These are phyloP conservation scores for Phytophthora aleatoria DNA, from an alignment of 352 stramenopile species.

Conservation along the genomic window DNA sequence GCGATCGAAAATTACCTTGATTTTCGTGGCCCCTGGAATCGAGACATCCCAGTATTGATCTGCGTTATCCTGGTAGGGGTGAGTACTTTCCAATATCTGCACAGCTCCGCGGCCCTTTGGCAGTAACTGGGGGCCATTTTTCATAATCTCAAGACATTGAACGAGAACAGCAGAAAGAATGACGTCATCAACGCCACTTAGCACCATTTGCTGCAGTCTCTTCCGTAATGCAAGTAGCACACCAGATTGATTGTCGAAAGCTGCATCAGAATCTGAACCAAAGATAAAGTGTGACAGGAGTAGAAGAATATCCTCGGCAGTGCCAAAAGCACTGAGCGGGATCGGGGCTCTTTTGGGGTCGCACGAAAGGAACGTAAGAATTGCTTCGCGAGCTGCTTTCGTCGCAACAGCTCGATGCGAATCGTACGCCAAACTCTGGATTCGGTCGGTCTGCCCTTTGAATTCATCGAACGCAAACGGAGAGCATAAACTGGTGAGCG, in stretches of 20 bases:
- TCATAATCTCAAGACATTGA: conserved; percentile 47
- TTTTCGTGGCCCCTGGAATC: conserved; percentile 67
- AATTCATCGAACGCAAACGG: conserved; percentile 69
- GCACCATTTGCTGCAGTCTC: conserved; percentile 28
- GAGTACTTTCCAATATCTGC: conserved; percentile 64
- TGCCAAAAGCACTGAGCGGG: conserved; percentile 42
- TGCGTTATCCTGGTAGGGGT: conserved; percentile 74
- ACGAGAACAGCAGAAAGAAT: conserved; percentile 27
- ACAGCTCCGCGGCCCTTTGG: conserved; percentile 51
- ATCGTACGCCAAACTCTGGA: conserved; percentile 71
- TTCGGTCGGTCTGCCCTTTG: conserved; percentile 60
- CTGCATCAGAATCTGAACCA: conserved; percentile 18
- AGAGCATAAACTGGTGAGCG: conserved; percentile 59
- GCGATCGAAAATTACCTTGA: conserved; percentile 75
- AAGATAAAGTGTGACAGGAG: conserved; percentile 52
- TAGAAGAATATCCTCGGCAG: conserved; percentile 43
- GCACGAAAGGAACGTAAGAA: conserved; percentile 45
- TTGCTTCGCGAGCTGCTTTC: conserved; percentile 54
- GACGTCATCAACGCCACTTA: conserved; percentile 25
- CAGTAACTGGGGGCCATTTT: conserved; percentile 25
- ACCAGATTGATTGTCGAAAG: conserved; percentile 29
- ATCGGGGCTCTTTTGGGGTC: conserved; percentile 13
- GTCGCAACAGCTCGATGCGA: conserved; percentile 61
- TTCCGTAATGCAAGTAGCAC: conserved; percentile 33
- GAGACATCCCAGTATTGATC: conserved; percentile 73